Percentiles rank a stretch among this genome's conserved stretches.
Conservation (phyloP, 495 filamentous ascomycete genomes). For the Penicillium waksmanii region DNA sequence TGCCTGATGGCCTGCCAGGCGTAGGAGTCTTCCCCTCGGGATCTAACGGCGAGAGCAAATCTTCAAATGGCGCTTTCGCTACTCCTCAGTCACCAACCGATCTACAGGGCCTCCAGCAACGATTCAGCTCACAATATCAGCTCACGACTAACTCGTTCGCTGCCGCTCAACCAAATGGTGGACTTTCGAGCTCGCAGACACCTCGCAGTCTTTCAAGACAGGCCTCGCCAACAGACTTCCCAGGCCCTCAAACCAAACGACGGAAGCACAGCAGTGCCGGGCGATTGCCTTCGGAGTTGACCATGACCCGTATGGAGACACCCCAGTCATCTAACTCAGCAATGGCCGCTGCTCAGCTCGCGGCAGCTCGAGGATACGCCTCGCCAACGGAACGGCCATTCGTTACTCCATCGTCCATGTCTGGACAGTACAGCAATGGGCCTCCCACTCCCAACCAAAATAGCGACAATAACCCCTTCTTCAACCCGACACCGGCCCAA, state of each 20-base stretch:
- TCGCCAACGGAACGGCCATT: conserved; percentile 52
- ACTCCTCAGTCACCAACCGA: conserved; percentile 52
- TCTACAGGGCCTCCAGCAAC: conserved; percentile 56
- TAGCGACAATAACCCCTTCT: conserved; percentile 58
- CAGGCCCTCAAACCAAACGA: conserved; percentile 67
- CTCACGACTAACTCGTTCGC: conserved; percentile 41
- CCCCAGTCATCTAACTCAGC: conserved; percentile 43
- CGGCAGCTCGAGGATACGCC: conserved; percentile 44
- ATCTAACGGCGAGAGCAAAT: conserved; percentile 35
- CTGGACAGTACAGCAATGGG: conserved; percentile 56
- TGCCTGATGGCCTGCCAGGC: conserved; percentile 50
- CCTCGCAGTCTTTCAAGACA: conserved; percentile 71
- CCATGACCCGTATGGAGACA: conserved; percentile 78
- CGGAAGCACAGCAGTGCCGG: conserved; percentile 70
- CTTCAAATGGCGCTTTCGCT: conserved; percentile 23
- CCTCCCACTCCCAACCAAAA: conserved; percentile 65
- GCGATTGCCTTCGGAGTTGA: conserved; percentile 70
- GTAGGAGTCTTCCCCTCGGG: conserved; percentile 50
- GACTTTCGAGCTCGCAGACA: conserved; percentile 53
- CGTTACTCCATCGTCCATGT: conserved; percentile 50
- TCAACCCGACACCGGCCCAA: conserved; percentile 48
- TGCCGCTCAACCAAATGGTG: conserved; percentile 42
- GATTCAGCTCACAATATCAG: conserved; percentile 50
- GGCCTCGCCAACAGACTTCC: conserved; percentile 66
- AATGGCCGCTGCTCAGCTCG: conserved; percentile 43